These are phyloP conservation scores for Teunomyces tritomae DNA, from an alignment of 805 yeast species.

Conservation along the genomic window DNA sequence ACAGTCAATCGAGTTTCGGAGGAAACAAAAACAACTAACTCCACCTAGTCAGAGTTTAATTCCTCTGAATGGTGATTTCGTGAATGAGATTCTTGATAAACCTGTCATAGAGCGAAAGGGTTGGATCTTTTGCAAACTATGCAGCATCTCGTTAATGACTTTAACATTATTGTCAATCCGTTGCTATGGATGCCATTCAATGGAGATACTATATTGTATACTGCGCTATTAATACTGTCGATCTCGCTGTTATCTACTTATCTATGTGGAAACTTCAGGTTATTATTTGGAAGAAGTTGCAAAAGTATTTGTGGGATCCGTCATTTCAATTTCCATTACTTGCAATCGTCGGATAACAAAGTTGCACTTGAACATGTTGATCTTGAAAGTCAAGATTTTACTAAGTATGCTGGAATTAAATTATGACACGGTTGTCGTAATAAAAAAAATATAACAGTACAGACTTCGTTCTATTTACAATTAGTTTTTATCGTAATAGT, in stretches of 20 bases:
- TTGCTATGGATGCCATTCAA: constrained; percentile 40
- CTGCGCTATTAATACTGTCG: constrained; percentile 28
- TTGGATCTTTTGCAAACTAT: constrained; percentile 25
- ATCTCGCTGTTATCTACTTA: constrained; percentile 26
- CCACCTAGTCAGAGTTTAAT: background rate
- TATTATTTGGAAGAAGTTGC: constrained; percentile 44
- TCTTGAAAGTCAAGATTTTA: background rate
- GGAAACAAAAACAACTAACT: background rate
- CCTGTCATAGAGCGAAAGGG: constrained; percentile 42
- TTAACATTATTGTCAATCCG: constrained; percentile 22
- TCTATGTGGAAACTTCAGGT: constrained; percentile 42
- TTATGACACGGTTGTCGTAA: background rate
- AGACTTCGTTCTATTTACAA: too few relatives aligned
- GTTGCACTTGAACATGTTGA: background rate
- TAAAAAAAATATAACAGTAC: too few relatives aligned
- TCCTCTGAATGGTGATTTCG: background rate
- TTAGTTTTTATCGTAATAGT: background rate
- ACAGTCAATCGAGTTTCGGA: background rate
- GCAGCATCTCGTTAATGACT: constrained; percentile 17
- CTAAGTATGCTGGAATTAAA: background rate
- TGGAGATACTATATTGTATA: constrained; percentile 46
- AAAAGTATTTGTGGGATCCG: constrained; percentile 32
- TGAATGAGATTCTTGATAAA: constrained; percentile 12
- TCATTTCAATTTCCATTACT: constrained; percentile 1
- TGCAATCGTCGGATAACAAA: background rate